phyloP scores from a whole-genome alignment of 2,329 filamentous ascomycete species.

The Taxawa tesnikishii region DNA sequence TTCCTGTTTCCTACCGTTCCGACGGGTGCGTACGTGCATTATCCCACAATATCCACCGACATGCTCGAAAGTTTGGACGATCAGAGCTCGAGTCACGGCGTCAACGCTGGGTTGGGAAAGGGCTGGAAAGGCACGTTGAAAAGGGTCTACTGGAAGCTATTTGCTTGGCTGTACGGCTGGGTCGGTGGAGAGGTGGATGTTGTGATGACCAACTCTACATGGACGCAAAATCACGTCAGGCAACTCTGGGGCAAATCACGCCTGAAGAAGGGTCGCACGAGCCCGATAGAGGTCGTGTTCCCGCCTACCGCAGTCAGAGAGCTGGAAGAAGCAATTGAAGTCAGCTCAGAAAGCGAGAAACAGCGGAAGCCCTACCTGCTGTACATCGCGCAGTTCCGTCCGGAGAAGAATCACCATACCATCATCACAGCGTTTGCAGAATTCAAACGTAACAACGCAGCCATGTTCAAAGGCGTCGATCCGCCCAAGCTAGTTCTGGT shows the following conservation, averaged over 20 bases:
- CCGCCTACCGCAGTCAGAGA: conserved; percentile 86
- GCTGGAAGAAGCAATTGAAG: conserved; percentile 60
- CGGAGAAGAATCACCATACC: conserved; percentile 89
- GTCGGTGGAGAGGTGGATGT: conserved; percentile 78
- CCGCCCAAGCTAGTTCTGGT: conserved; percentile 68
- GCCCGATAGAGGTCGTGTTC: conserved; percentile 67
- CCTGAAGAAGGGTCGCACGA: conserved; percentile 27
- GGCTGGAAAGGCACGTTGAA: conserved; percentile 62
- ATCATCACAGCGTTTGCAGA: conserved; percentile 77
- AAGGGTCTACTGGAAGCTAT: conserved; percentile 72
- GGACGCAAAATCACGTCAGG: conserved; percentile 78
- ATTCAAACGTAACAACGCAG: conserved; percentile 21
- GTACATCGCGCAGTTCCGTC: conserved; percentile 94
- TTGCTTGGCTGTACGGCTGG: conserved; percentile 70
- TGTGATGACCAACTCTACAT: conserved; percentile 95
- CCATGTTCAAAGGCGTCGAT: conserved; percentile 11
- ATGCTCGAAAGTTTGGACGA: conserved; percentile 81
- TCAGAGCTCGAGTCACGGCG: conserved; percentile 42
- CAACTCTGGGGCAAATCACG: conserved; percentile 56
- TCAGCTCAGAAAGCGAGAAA: conserved; percentile 57
- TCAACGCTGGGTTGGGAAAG: conserved; percentile 72
- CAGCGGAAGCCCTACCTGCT: conserved; percentile 61
- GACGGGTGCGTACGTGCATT: conserved; percentile 91
- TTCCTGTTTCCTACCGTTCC: conserved; percentile 69
- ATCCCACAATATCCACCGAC: conserved; percentile 94